Conservation (phyloP, 768 basidiomycete genomes). For the Pseudohyphozyma bogoriensis region DNA sequence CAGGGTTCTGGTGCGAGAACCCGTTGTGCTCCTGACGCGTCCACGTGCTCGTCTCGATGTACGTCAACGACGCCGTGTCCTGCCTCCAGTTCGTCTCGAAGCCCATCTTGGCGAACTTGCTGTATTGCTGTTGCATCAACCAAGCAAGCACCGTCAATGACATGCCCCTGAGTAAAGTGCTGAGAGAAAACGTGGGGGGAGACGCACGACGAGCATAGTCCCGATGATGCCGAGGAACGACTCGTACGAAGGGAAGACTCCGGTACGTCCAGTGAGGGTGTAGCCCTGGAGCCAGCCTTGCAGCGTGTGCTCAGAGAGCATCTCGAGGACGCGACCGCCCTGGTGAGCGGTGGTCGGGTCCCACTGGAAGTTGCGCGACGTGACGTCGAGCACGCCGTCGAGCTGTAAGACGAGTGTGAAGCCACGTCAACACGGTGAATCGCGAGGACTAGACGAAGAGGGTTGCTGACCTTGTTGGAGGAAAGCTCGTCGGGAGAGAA, state of each 20-base stretch:
- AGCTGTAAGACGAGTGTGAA: constrained; percentile 65
- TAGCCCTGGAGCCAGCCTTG: constrained; percentile 89
- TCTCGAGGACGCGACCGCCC: constrained; percentile 77
- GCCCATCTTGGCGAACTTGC: constrained; percentile 76
- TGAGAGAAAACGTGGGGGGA: background rate
- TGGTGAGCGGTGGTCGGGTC: constrained; percentile 50
- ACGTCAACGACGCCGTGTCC: constrained; percentile 63
- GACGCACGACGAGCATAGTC: constrained; percentile 63
- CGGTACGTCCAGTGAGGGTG: constrained; percentile 66
- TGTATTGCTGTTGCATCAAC: constrained; percentile 40
- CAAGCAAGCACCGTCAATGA: background rate
- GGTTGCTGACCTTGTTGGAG: constrained; percentile 28
- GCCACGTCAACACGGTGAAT: background rate
- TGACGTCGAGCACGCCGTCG: constrained; percentile 58
- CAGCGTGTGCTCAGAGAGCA: constrained; percentile 75
- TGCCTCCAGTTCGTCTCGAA: constrained; percentile 53
- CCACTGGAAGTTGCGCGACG: constrained; percentile 63
- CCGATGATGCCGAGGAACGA: constrained; percentile 81
- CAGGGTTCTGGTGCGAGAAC: constrained; percentile 73
- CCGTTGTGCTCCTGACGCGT: constrained; percentile 52
- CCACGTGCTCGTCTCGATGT: constrained; percentile 61
- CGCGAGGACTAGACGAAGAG: background rate
- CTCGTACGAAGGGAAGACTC: constrained; percentile 81
- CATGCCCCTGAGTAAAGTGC: background rate
- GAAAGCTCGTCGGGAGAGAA: constrained; percentile 63